Percentiles rank a stretch among this genome's conserved stretches.
Conservation (phyloP, 2,329 filamentous ascomycete species). For the Phoma sp. region DNA sequence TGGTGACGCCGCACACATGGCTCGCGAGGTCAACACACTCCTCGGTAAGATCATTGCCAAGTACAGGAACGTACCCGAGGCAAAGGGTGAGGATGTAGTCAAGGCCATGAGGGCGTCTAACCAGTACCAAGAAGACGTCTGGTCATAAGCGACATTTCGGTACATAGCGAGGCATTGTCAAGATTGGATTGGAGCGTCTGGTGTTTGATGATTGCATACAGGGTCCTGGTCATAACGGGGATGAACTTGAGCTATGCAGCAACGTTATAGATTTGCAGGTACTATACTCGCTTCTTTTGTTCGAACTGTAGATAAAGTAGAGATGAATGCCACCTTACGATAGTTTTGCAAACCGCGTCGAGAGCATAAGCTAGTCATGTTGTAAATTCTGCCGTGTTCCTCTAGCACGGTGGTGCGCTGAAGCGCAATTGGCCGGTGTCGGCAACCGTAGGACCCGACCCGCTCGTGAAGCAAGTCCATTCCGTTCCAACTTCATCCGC, state of each 20-base stretch:
- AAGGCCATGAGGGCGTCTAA: slow-evolving; percentile 95
- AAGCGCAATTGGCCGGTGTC: slow-evolving; percentile 19
- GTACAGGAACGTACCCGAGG: slow-evolving; percentile 78
- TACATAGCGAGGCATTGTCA: slow-evolving; percentile 33
- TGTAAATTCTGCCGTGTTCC: slow-evolving; percentile 19
- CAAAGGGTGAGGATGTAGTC: slow-evolving; percentile 93
- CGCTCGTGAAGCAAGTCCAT: slow-evolving; percentile 4
- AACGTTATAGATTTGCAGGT: slow-evolving; percentile 2
- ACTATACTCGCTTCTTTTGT: slow-evolving; percentile 3
- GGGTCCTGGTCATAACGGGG: background rate
- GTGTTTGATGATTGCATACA: slow-evolving; percentile 25
- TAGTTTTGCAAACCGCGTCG: background rate
- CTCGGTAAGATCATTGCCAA: slow-evolving; percentile 85
- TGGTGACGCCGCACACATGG: slow-evolving; percentile 97
- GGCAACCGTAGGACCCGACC: slow-evolving; percentile 11
- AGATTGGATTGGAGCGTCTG: slow-evolving; percentile 34
- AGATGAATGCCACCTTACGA: background rate
- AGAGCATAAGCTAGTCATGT: slow-evolving; percentile 7
- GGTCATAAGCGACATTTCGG: slow-evolving; percentile 57
- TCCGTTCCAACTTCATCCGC: slow-evolving; percentile 19
- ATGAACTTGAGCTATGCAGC: slow-evolving; percentile 9
- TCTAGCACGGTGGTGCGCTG: slow-evolving; percentile 3
- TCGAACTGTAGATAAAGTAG: slow-evolving; percentile 19
- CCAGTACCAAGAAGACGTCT: slow-evolving; percentile 89
- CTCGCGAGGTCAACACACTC: slow-evolving; percentile 87